These are phyloP conservation scores for Stachybotrys elegans DNA, from an alignment of 2,329 filamentous ascomycete genomes.

Conservation along the genomic window DNA sequence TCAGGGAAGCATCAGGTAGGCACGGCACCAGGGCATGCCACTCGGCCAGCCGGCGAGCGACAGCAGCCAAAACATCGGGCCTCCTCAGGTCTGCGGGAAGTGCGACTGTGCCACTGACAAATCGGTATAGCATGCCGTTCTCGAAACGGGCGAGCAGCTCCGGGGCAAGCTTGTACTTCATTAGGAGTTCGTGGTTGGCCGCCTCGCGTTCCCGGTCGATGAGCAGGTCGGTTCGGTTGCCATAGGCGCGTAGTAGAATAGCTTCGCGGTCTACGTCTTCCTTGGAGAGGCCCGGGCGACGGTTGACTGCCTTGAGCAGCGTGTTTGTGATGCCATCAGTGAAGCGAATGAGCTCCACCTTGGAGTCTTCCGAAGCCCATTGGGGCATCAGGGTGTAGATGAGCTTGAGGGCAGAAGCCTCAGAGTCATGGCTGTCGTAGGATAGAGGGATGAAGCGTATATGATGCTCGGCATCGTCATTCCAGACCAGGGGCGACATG, in stretches of 20 bases:
- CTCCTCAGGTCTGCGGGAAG: conserved; percentile 74
- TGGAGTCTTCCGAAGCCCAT: conserved; percentile 69
- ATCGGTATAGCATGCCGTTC: conserved; percentile 94
- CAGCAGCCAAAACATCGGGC: conserved; percentile 71
- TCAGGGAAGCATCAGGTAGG: conserved; percentile 29
- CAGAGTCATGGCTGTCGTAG: conserved; percentile 73
- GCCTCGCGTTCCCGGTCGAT: conserved; percentile 89
- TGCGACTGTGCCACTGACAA: conserved; percentile 75
- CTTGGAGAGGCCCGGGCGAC: conserved; percentile 60
- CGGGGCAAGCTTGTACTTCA: conserved; percentile 77
- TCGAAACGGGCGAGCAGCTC: conserved; percentile 85
- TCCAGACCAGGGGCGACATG: conserved; percentile 28
- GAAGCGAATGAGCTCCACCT: conserved; percentile 82
- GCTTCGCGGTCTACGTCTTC: conserved; percentile 76
- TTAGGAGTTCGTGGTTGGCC: conserved; percentile 79
- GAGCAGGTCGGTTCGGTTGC: conserved; percentile 86
- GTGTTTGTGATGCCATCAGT: conserved; percentile 99
- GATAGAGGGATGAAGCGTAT: conserved; percentile 66
- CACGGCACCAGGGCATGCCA: conserved; percentile 80
- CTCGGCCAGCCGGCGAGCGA: conserved; percentile 79
- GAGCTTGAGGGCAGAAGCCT: conserved; percentile 73
- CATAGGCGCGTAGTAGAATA: conserved; percentile 87
- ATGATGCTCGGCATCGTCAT: conserved; percentile 34
- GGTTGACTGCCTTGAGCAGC: conserved; percentile 71
- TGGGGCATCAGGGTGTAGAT: conserved; percentile 76